phyloP scores from a whole-genome alignment of 768 basidiomycete genomes.

The Cystofilobasidium bisporidii region DNA sequence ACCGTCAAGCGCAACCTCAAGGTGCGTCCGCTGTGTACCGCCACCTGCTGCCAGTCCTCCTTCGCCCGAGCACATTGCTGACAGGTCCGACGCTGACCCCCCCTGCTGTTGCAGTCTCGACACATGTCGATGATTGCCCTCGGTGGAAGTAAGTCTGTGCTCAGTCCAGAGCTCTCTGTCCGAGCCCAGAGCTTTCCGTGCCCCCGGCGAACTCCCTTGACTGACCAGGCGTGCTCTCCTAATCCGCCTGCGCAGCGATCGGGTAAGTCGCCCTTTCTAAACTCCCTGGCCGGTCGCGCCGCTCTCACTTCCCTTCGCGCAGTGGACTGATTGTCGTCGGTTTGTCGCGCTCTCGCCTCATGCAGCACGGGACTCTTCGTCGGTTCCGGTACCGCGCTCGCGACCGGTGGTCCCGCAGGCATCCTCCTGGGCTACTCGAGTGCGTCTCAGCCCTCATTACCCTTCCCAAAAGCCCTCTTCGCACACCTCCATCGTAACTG shows the following conservation, averaged over 20 bases:
- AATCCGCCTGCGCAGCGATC: neutral
- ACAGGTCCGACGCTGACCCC: too few species aligned
- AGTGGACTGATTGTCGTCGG: too few species aligned
- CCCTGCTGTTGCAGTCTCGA: neutral
- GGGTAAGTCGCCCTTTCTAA: neutral
- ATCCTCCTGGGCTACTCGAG: conserved; percentile 5
- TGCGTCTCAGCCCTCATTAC: neutral
- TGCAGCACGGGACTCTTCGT: conserved; percentile 23
- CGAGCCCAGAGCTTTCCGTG: too few species aligned
- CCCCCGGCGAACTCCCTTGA: too few species aligned
- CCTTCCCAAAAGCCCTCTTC: neutral
- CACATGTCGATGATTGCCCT: conserved; percentile 13
- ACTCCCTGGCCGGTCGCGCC: neutral
- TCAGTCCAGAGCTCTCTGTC: too few species aligned
- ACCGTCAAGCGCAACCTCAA: conserved; percentile 19
- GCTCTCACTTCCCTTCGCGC: neutral
- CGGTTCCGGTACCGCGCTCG: conserved; percentile 11
- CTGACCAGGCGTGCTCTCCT: too few species aligned
- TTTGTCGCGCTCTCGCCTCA: neutral
- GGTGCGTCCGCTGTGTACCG: conserved; percentile 10
- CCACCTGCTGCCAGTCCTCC: neutral
- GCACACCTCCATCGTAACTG: too few species aligned
- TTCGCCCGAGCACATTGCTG: too few species aligned
- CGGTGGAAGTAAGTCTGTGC: conserved; percentile 7
- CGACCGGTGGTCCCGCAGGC: conserved; percentile 18